Evolutionary conservation across 257 asterid species (phyloP), one percentile per base, ranked within the genome.

Genomic region (Nicotiana otophora): DNA sequence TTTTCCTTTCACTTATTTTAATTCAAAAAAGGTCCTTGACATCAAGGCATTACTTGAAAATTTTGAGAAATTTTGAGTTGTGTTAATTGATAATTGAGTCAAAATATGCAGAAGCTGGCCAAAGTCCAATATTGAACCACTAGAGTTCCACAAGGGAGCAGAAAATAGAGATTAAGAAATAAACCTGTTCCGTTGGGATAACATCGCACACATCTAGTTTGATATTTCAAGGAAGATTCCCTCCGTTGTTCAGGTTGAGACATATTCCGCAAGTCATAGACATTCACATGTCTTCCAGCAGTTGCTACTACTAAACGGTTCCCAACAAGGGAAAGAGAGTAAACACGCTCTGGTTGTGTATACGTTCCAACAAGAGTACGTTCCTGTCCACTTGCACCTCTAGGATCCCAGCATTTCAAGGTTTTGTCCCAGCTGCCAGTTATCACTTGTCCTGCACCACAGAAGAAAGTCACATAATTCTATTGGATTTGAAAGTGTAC

Each of bases 401-500:
- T 90, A 26, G 99, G 98, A 82, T 96, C 99, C 99, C 99, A 96
- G 83, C 99, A 96, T 91, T 94, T 94, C 67, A 96, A 58, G 75
- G 97, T 93, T 88, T 92, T 96, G 88, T 96, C 99, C 99, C 99
- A 94, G 87, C 99, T 94, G 57, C 99, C 99, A 74, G 98, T 94
- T 78, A 96, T 94, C 61, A 96, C 99, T 92, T 96, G 99, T 69
- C 99, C 99, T 96, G 74, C 63, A 68, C 78, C 39, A 33, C 23
- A 67, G 63, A 54, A 67, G 84, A 62, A 74, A 64, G 66, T 23
- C 67, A 48, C 46, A 64, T 51, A 55, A 30, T 31, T 81, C 76
- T 53, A 20, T 51, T 51, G 39, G 48, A 48, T 66, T 66, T 60
- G 28, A 81, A 53, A 58, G 0, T 54, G 28, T 51, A 26, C 28